Conservation (phyloP, 305 asterid species). For the Solanum hybrid region DNA sequence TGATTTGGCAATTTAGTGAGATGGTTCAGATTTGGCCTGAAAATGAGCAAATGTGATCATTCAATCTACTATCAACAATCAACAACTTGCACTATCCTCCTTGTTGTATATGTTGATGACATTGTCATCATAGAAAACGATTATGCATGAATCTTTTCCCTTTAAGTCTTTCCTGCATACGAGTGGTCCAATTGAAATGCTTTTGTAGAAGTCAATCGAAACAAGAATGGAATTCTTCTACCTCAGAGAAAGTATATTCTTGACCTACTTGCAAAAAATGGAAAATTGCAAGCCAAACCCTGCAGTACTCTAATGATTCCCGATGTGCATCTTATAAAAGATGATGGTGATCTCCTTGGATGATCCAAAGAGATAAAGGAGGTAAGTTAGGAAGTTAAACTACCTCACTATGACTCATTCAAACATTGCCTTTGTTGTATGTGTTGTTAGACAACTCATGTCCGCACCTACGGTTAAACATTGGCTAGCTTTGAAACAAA, state of each 20-base stretch:
- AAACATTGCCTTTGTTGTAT: not conserved
- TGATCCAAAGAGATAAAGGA: not conserved
- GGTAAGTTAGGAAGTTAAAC: not conserved
- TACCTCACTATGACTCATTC: not conserved
- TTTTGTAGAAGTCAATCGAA: not conserved
- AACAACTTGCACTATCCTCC: not conserved
- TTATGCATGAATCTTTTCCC: not conserved
- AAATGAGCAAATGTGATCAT: not conserved
- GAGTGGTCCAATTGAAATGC: not conserved
- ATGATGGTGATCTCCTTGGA: not conserved
- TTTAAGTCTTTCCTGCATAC: not conserved
- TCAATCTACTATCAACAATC: not conserved
- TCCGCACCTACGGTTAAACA: not conserved
- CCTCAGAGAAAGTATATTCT: not conserved
- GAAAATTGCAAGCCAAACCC: not conserved
- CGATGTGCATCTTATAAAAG: not conserved
- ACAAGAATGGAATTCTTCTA: not conserved
- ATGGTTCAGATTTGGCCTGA: not conserved
- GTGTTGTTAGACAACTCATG: not conserved
- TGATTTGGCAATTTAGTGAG: not conserved
- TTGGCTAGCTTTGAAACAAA: not conserved
- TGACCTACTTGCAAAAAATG: not conserved
- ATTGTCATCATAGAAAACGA: not conserved
- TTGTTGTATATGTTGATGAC: not conserved
- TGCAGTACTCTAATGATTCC: not conserved